Evolutionary conservation across 306 rosid genomes (phyloP).

Genomic region (Potentilla sterilis): DNA sequence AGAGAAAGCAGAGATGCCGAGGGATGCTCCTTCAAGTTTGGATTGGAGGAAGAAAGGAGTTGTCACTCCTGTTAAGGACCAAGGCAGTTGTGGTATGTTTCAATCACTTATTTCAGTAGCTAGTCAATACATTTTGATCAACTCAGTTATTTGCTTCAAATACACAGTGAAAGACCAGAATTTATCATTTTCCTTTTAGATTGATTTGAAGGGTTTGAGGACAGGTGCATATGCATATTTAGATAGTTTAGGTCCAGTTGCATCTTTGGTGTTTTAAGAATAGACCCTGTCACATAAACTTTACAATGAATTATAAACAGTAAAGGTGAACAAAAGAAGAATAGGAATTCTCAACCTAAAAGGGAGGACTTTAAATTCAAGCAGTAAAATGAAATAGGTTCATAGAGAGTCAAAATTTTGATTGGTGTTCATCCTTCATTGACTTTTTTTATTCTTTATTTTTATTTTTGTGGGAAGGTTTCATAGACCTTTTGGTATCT

Average conservation of each 20-base stretch:
- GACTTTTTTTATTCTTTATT: background rate
- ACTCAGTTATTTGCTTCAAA: background rate
- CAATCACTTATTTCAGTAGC: background rate
- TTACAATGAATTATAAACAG: background rate
- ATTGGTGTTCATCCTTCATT: background rate
- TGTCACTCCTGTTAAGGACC: constrained; percentile 64
- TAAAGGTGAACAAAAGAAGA: background rate
- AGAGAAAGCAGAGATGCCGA: constrained; percentile 25
- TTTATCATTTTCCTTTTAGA: background rate
- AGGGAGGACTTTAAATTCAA: background rate
- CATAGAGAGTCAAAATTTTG: background rate
- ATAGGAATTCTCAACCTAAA: background rate
- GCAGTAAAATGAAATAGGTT: background rate
- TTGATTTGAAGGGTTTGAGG: background rate
- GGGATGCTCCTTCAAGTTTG: constrained; percentile 54
- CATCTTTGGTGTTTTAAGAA: background rate
- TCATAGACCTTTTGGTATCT: constrained; percentile 10
- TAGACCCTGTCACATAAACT: background rate
- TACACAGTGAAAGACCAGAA: background rate
- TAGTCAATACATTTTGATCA: background rate
- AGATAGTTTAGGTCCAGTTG: background rate
- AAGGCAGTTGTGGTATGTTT: constrained; percentile 60
- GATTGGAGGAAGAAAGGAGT: constrained; percentile 81
- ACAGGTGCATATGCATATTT: constrained; percentile 2
- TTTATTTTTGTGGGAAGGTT: background rate